phyloP scores from a whole-genome alignment of 768 basidiomycete species.

The Serendipita sp. region DNA sequence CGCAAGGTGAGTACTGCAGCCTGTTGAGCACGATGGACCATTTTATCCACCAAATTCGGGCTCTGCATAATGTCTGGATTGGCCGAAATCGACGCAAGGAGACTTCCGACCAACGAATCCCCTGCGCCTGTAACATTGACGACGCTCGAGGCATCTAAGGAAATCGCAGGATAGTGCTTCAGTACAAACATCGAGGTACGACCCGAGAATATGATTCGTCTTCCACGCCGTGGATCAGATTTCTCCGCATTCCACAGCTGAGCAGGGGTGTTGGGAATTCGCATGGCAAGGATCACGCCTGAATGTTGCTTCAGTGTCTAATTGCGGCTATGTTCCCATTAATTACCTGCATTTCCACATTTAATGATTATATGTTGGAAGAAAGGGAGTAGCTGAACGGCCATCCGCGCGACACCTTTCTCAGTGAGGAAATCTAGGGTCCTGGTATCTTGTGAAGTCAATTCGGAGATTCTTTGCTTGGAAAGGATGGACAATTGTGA shows the following conservation, averaged over 20 bases:
- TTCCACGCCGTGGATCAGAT: conserved; percentile 18
- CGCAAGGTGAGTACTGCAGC: conserved; percentile 47
- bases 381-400: conserved; percentile 66
- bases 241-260: neutral
- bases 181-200: conserved; percentile 38
- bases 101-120: conserved; percentile 72
- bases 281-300: neutral
- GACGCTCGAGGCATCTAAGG: conserved; percentile 22
- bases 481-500: conserved; percentile 47
- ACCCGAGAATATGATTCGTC: conserved; percentile 37
- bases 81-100: conserved; percentile 46
- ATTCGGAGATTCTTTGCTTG: conserved; percentile 26
- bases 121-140: conserved; percentile 84
- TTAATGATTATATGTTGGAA: conserved; percentile 76
- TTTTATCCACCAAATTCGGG: conserved; percentile 26
- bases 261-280: neutral
- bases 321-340: neutral
- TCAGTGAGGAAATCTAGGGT: conserved; percentile 44
- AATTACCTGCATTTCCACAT: conserved; percentile 39
- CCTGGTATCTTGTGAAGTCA: conserved; percentile 18
- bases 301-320: conserved; percentile 16
- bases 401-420: conserved; percentile 62
- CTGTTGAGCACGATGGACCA: conserved; percentile 41
- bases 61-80: conserved; percentile 29
- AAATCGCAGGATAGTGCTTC: conserved; percentile 53